Evolutionary conservation across 768 basidiomycete genomes (phyloP).

Genomic region (Lanmaoa rubissima): DNA sequence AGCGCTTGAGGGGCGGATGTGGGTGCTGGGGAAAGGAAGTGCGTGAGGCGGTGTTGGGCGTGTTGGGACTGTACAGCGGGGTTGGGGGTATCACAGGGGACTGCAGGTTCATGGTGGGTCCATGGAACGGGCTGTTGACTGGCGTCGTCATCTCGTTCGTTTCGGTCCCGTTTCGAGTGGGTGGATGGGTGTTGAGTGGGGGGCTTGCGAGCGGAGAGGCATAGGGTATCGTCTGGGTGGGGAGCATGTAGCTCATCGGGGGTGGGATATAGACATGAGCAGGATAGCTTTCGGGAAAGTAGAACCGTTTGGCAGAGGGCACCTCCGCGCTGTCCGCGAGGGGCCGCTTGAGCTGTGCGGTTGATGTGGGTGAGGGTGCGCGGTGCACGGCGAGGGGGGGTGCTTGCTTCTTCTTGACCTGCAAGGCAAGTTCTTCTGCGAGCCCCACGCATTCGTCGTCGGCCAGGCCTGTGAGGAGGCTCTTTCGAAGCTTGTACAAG

Average conservation of each 20-base stretch:
- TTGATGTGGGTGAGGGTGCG: constrained; percentile 5
- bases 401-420: constrained; percentile 29
- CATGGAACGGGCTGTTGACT: constrained; percentile 15
- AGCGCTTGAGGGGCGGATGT: constrained; percentile 65
- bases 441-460: constrained; percentile 60
- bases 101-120: constrained; percentile 13
- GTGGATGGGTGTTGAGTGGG: constrained; percentile 12
- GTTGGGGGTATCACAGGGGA: constrained; percentile 18
- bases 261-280: constrained; percentile 31
- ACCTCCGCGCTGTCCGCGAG: constrained; percentile 23
- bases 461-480: constrained; percentile 52
- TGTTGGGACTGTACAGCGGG: constrained; percentile 24
- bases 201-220: constrained; percentile 21
- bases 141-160: constrained; percentile 17
- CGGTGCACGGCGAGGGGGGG: background rate
- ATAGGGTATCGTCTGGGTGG: constrained; percentile 29
- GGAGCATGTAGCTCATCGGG: constrained; percentile 28
- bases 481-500: constrained; percentile 59
- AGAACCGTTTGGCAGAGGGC: constrained; percentile 30
- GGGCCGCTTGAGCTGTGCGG: constrained; percentile 27
- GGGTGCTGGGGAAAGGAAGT: constrained; percentile 49
- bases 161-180: constrained; percentile 12
- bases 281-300: constrained; percentile 27
- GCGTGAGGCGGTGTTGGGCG: constrained; percentile 22
- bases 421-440: constrained; percentile 52